Evolutionary conservation across 768 basidiomycete species (phyloP).

Genomic region (Termitomyces sp.): DNA sequence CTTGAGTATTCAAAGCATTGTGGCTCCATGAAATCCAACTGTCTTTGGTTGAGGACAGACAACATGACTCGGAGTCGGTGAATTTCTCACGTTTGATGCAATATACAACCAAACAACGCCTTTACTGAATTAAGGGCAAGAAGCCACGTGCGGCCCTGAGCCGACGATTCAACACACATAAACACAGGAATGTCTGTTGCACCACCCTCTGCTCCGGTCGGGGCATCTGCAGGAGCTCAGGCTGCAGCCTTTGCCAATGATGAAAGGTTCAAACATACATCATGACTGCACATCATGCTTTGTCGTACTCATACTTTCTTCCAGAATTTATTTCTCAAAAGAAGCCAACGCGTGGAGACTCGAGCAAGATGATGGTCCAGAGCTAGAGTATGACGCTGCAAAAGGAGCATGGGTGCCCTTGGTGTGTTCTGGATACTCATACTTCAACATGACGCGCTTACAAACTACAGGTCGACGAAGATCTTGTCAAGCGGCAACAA

Average conservation of each 20-base stretch:
- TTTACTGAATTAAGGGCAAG: neutral
- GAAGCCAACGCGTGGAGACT: slow-evolving; percentile 76
- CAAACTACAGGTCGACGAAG: slow-evolving; percentile 71
- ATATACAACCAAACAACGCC: neutral
- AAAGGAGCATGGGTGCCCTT: slow-evolving; percentile 82
- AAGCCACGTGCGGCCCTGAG: neutral
- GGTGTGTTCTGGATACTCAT: slow-evolving; percentile 43
- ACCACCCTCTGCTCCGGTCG: slow-evolving; percentile 45
- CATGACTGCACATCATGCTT: neutral
- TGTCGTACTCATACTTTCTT: slow-evolving; percentile 14
- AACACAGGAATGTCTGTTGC: slow-evolving; percentile 40
- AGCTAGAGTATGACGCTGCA: slow-evolving; percentile 79
- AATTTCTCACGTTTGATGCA: neutral
- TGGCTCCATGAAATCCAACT: neutral
- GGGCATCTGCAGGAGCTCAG: slow-evolving; percentile 37
- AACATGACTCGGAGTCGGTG: too few species aligned
- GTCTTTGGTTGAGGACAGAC: neutral
- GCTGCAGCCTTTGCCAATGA: slow-evolving; percentile 63
- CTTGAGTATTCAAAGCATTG: neutral
- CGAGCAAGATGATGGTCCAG: slow-evolving; percentile 87
- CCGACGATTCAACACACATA: slow-evolving; percentile 31
- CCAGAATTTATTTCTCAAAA: slow-evolving; percentile 73
- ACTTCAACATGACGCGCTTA: slow-evolving; percentile 1
- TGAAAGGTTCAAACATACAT: slow-evolving; percentile 42
- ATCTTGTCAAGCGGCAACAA: slow-evolving; percentile 83